Conservation (phyloP, 345 rosid species). For the Lepidium africanum region DNA sequence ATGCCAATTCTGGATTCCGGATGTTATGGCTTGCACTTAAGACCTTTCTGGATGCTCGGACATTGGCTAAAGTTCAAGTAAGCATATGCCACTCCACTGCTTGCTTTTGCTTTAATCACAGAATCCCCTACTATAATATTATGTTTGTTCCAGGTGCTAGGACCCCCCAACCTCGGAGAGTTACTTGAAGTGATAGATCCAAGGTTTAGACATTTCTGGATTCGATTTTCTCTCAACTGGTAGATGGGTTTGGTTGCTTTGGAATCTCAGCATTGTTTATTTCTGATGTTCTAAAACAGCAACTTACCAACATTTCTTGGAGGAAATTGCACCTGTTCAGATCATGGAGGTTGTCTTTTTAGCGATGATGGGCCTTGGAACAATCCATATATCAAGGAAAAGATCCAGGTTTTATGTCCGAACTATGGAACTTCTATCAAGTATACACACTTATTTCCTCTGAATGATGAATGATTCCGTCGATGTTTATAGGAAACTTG, state of each 20-base stretch:
- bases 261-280: background rate
- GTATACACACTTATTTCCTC: background rate
- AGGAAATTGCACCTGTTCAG: slow-evolving; percentile 72
- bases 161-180: slow-evolving; percentile 56
- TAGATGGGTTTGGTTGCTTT: background rate
- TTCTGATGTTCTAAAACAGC: slow-evolving; percentile 34
- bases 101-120: background rate
- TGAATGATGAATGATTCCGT: background rate
- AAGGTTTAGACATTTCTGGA: slow-evolving; percentile 35
- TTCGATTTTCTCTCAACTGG: background rate
- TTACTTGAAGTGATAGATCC: slow-evolving; percentile 72
- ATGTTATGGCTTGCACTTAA: slow-evolving; percentile 96
- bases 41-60: slow-evolving; percentile 78
- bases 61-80: slow-evolving; percentile 77
- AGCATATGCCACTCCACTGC: slow-evolving; percentile 12
- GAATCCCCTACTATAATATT: background rate
- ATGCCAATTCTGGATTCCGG: slow-evolving; percentile 85
- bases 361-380: slow-evolving; percentile 91
- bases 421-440: background rate
- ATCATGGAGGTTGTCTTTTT: slow-evolving; percentile 74
- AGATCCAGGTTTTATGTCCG: slow-evolving; percentile 5
- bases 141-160: slow-evolving; percentile 55
- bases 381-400: slow-evolving; percentile 59
- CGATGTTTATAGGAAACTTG: background rate
- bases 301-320: slow-evolving; percentile 94